Evolutionary conservation across 768 basidiomycete species (phyloP).

Genomic region (Russula earlei): DNA sequence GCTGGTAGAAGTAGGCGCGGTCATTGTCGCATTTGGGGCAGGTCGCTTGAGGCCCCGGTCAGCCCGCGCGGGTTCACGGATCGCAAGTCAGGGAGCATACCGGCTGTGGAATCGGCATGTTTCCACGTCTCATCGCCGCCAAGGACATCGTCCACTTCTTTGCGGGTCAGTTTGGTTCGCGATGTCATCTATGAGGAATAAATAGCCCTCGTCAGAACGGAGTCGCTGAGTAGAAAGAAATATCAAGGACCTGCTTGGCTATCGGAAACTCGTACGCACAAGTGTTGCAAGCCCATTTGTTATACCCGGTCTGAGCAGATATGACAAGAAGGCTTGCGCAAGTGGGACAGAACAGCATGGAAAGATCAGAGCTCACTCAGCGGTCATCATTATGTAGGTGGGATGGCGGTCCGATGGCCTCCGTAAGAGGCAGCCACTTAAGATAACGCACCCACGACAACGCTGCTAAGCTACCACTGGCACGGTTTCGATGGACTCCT

Average conservation of each 20-base stretch:
- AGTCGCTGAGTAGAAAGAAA: constrained; percentile 10
- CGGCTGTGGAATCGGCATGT: constrained; percentile 80
- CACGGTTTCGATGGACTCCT: not conserved
- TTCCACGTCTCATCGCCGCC: constrained; percentile 93
- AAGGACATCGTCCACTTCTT: constrained; percentile 90
- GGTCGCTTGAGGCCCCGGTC: constrained; percentile 25
- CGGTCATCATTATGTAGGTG: no score
- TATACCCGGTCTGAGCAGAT: constrained; percentile 66
- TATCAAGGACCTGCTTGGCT: constrained; percentile 52
- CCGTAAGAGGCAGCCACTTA: no score
- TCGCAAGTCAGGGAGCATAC: constrained; percentile 30
- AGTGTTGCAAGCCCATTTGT: constrained; percentile 89
- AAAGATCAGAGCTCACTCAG: no score
- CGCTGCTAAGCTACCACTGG: not conserved
- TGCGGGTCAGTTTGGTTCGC: constrained; percentile 75
- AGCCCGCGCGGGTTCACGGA: not conserved
- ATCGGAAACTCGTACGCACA: constrained; percentile 96
- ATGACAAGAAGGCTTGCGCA: constrained; percentile 84
- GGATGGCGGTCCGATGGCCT: not conserved
- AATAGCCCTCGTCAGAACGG: not conserved
- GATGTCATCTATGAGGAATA: constrained; percentile 70
- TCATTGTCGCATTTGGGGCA: constrained; percentile 76
- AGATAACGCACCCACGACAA: no score
- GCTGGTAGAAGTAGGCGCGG: constrained; percentile 87
- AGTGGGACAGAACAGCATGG: constrained; percentile 90